phyloP scores from a whole-genome alignment of 805 yeast species.

The Zygosaccharomyces rouxii region DNA sequence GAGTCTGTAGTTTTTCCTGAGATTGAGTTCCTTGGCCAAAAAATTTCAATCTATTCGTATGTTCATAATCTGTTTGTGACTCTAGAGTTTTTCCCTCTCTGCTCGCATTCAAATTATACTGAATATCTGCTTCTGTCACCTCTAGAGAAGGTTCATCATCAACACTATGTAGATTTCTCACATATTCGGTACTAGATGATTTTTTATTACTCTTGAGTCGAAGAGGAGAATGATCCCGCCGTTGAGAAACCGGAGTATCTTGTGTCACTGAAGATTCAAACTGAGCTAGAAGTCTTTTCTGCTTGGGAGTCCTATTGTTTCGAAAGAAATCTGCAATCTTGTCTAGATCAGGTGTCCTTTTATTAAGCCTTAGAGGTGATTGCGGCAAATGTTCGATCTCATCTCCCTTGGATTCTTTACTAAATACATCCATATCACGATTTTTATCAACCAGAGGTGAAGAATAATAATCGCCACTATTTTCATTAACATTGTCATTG shows the following conservation, averaged over 20 bases:
- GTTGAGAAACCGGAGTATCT: constrained; percentile 20
- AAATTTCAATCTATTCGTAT: not conserved
- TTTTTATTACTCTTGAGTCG: not conserved
- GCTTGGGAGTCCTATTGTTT: constrained; percentile 16
- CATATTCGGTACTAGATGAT: constrained; percentile 6
- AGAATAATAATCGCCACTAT: not conserved
- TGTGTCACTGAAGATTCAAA: constrained; percentile 12
- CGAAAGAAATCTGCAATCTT: constrained; percentile 26
- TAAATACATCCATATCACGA: not conserved
- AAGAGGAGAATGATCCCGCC: constrained; percentile 2
- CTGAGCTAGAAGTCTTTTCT: constrained; percentile 11
- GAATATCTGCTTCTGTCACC: constrained; percentile 2
- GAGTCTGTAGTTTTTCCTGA: not conserved
- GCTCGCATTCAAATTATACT: not conserved
- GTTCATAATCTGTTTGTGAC: not conserved
- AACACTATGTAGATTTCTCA: not conserved
- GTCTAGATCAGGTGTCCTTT: constrained; percentile 28
- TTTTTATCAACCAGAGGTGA: not conserved
- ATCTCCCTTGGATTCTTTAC: not conserved
- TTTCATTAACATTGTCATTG: constrained; percentile 5
- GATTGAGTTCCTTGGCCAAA: not conserved
- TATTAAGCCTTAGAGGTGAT: constrained; percentile 12
- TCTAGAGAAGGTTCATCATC: constrained; percentile 1
- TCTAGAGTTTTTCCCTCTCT: not conserved
- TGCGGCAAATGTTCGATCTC: not conserved